Base-by-base conservation (phyloP, 805 yeast species). In the Kuraishia capsulata region DNA sequence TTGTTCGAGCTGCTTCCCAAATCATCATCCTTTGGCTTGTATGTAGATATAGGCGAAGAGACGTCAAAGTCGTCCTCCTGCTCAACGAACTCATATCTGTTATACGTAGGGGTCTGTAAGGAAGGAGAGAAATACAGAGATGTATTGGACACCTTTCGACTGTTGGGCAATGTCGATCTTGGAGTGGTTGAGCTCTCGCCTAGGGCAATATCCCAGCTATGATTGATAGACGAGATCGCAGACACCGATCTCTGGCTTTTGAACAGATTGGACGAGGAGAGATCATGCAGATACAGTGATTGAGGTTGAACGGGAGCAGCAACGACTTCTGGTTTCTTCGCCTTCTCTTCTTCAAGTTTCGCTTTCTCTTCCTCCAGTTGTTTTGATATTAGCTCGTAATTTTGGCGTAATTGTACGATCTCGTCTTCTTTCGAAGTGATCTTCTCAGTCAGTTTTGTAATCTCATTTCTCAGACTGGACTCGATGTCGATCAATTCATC, bases 161-260 rank as follows among this genome's bases (percentile, higher is more conserved):
- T 29, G 20, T 18, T 20, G 3, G 36, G 28, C 13, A 33, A 9
- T 9, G 28, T 16, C 5, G 38, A 19, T n/a, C 57, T 50, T 5
- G 76, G 76, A 0, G 78, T 69, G 10, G 61, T 52, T 4, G 76
- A 65, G 1, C 76, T 63, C 45, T 73, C 76, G 5, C 75, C 76
- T 38, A 71, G 46, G 33, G 56, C 59, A 34, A 69, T 64, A 20
- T 59, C 61, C 54, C 58, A 52, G 25, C 47, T 54, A 17, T 28
- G 31, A 17, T 28, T 28, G 17, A 28, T 9, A 21, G 40, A 39
- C 11, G 60, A 50, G 4, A 43, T 39, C 3, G 56, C 44, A 9
- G 57, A 51, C 5, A 44, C 45, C 5, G 59, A 51, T 20, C 54
- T 44, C 30, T 44, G 50, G n/a, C 42, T 25, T 33, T 47, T 44